Evolutionary conservation across 1,284 basidiomycete species (phyloP).

Genomic region (Vanrija pseudolonga): DNA sequence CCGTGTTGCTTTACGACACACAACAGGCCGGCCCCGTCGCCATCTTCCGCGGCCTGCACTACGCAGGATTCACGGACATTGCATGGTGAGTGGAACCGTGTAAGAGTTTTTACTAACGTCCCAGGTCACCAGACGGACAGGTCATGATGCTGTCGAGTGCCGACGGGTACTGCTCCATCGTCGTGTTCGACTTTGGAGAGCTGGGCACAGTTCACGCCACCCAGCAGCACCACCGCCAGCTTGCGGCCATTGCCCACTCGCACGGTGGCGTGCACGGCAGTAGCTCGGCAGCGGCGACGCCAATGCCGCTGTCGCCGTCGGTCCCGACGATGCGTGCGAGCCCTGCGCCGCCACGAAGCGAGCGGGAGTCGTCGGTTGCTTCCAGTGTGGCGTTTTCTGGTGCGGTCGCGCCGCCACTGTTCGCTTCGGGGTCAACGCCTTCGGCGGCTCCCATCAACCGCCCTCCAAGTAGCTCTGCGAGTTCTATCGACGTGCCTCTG

Average conservation of each 20-base stretch:
- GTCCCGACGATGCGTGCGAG: slow-evolving; percentile 48
- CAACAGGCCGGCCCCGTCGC: slow-evolving; percentile 92
- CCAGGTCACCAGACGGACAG: slow-evolving; percentile 92
- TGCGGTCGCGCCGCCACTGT: slow-evolving; percentile 19
- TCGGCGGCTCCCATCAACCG: slow-evolving; percentile 4
- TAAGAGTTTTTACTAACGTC: slow-evolving; percentile 4
- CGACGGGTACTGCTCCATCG: slow-evolving; percentile 95
- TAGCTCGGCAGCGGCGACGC: slow-evolving; percentile 23
- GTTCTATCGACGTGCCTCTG: slow-evolving; percentile 27
- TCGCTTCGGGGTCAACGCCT: background rate
- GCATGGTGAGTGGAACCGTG: slow-evolving; percentile 85
- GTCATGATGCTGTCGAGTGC: slow-evolving; percentile 85
- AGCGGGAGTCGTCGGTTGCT: slow-evolving; percentile 41
- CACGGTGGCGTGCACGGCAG: slow-evolving; percentile 52
- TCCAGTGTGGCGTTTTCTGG: slow-evolving; percentile 15
- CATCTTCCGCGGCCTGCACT: slow-evolving; percentile 90
- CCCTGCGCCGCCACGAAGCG: slow-evolving; percentile 33
- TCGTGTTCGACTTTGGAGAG: slow-evolving; percentile 74
- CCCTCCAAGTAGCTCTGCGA: slow-evolving; percentile 21
- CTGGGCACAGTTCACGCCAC: slow-evolving; percentile 79
- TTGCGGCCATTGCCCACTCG: slow-evolving; percentile 79
- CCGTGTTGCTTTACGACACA: slow-evolving; percentile 92
- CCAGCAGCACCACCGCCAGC: slow-evolving; percentile 79
- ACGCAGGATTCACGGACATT: slow-evolving; percentile 95
- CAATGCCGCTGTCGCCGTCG: slow-evolving; percentile 52